Base-by-base conservation (phyloP, 371 early-diverging fungal genomes). In the Mucor ambiguus region DNA sequence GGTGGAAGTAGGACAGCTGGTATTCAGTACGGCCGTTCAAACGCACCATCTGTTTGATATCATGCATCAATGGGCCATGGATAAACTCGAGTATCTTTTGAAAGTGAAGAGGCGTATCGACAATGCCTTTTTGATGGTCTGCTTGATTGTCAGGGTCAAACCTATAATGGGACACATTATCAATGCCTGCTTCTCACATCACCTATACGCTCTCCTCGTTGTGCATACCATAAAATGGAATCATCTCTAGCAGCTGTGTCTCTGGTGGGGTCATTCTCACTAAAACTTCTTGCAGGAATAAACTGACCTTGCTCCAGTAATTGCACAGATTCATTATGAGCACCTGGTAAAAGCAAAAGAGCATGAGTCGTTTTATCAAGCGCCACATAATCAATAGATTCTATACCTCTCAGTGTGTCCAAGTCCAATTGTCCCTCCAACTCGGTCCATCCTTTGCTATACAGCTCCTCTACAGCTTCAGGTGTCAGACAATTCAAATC, bases 171-270 rank as follows among this genome's bases (percentile, higher is more conserved):
- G n/a, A 35, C 11, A 14, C 26, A 29, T 41, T 0, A 29, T 58
- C 16, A 37, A 35, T 28, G 43, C 28, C 28, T 20, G 22, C 9
- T 28, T 4, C n/a, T 3, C 22, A 18, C n/a, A 14, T 33, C 4
- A 22, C 46, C 14, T 33, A 18, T 16, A 12, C 22, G 14, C 32
- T 57, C 35, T 10, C 37, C 0, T 41, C 5, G 18, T 41, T 9
- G 1, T 35, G 12, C 37, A 35, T 76, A 78, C 87, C 87, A 87
- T 26, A 83, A 78, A 61, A 85, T 87, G 24, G 80, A 73, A 64
- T 89, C 90, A 54, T 85, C 88, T 8, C 89, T 79, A 6, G 89
- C 88, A 33, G 74, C 82, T 1, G 77, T 71, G 44, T 89, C 89
- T 54, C 88, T 70, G 66, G 79, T 87, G 10, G 86, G 85, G 64